phyloP scores from a whole-genome alignment of 805 yeast genomes.

The Tetrapisispora pingtungensis region DNA sequence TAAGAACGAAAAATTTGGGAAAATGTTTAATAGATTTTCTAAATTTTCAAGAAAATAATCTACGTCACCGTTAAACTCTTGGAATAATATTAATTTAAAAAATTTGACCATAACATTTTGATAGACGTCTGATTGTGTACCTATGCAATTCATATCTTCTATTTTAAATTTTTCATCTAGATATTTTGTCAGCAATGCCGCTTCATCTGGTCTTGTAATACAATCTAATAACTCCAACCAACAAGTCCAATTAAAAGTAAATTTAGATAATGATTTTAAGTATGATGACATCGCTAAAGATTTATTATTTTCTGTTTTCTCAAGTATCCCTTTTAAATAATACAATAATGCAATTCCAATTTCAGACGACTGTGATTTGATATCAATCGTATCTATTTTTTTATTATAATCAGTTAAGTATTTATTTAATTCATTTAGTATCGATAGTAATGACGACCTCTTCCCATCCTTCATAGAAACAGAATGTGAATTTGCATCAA shows the following conservation, averaged over 20 bases:
- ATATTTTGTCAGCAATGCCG: constrained; percentile 33
- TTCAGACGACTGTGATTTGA: constrained; percentile 3
- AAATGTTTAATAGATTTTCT: constrained; percentile 38
- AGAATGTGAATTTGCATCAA: constrained; percentile 1
- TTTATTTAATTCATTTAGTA: constrained; percentile 35
- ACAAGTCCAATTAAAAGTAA: constrained; percentile 88
- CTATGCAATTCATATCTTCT: constrained; percentile 5
- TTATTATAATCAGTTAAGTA: constrained; percentile 8
- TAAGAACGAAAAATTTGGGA: constrained; percentile 67
- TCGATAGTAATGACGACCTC: constrained; percentile 21
- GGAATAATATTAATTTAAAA: constrained; percentile 58
- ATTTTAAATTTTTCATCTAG: constrained; percentile 25
- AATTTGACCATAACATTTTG: constrained; percentile 36
- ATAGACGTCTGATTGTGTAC: constrained; percentile 9
- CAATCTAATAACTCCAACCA: constrained; percentile 74
- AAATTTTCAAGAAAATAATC: constrained; percentile 43
- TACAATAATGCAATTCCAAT: constrained; percentile 45
- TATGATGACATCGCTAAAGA: constrained; percentile 51
- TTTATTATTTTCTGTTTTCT: constrained; percentile 48
- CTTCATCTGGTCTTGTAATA: constrained; percentile 52
- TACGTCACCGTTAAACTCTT: constrained; percentile 69
- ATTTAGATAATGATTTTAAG: constrained; percentile 48
- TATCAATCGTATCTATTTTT: background rate
- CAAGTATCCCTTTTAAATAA: constrained; percentile 62
- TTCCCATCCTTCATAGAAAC: constrained; percentile 15